Percentiles rank a stretch among this genome's conserved stretches.
Evolutionary conservation across 2,329 filamentous ascomycete species (phyloP).

Genomic region (Coniochaeta hoffmannii): DNA sequence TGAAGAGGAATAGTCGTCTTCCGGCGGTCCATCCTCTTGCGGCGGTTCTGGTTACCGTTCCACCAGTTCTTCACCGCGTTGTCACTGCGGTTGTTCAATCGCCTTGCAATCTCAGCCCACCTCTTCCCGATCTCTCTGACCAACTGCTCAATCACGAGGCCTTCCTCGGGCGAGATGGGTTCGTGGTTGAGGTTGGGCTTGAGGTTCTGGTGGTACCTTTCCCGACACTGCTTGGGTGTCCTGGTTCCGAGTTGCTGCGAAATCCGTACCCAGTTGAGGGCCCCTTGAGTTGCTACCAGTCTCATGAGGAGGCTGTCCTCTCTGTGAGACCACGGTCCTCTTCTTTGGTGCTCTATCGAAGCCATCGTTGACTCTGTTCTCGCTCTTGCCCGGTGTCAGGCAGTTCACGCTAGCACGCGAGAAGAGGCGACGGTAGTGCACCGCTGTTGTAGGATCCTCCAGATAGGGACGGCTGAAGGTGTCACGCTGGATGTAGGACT

Average conservation of each 20-base stretch:
- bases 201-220: slow-evolving; percentile 89
- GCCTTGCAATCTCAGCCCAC: slow-evolving; percentile 88
- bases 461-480: not conserved
- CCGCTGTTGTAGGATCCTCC: not conserved
- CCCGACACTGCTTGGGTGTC: slow-evolving; percentile 89
- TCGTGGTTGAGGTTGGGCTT: slow-evolving; percentile 68
- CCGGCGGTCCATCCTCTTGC: slow-evolving; percentile 43
- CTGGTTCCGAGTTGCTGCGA: slow-evolving; percentile 67
- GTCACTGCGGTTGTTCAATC: slow-evolving; percentile 77
- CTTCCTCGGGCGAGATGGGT: slow-evolving; percentile 65
- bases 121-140: slow-evolving; percentile 74
- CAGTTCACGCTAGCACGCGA: not conserved
- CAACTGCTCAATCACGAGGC: slow-evolving; percentile 65
- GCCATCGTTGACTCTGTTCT: not conserved
- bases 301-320: slow-evolving; percentile 62
- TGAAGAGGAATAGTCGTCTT: slow-evolving; percentile 18
- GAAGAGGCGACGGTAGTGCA: not conserved
- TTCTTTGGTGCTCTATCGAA: slow-evolving; percentile 15
- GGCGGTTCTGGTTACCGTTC: slow-evolving; percentile 87
- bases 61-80: slow-evolving; percentile 98
- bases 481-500: not conserved
- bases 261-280: slow-evolving; percentile 85
- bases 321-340: slow-evolving; percentile 66
- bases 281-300: slow-evolving; percentile 59
- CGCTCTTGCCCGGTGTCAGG: not conserved